Conservation (phyloP, 371 early-diverging fungal genomes). For the Saksenaea vasiformis region DNA sequence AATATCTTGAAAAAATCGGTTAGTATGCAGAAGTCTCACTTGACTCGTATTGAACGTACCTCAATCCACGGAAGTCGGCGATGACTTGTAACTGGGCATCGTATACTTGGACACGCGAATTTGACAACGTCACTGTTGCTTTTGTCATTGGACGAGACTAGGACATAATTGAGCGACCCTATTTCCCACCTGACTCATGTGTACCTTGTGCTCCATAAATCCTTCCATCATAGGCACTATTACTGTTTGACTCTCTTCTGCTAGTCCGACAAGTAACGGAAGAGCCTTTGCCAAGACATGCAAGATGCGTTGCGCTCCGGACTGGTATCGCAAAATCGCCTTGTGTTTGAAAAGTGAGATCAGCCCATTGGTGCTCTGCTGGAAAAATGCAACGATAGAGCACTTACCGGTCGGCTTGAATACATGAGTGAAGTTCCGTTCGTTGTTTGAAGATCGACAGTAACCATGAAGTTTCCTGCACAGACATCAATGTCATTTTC, state of each 20-base stretch:
- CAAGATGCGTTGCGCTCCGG: conserved; percentile 63
- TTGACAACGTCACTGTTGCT: conserved; percentile 69
- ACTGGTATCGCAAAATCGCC: conserved; percentile 75
- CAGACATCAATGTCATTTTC: background rate
- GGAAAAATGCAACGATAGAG: background rate
- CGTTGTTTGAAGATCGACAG: conserved; percentile 59
- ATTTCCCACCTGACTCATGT: background rate
- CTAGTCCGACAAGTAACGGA: conserved; percentile 67
- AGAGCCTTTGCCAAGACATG: conserved; percentile 65
- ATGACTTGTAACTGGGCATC: conserved; percentile 65
- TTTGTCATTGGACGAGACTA: conserved; percentile 61
- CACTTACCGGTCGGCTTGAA: conserved; percentile 72
- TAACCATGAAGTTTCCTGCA: conserved; percentile 83
- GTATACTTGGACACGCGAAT: conserved; percentile 73
- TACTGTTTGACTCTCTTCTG: conserved; percentile 71
- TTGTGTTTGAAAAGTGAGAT: background rate
- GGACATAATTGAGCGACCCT: background rate
- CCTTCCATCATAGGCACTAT: conserved; percentile 70
- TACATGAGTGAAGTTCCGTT: conserved; percentile 50
- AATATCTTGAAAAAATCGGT: conserved; percentile 43
- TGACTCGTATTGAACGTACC: conserved; percentile 17
- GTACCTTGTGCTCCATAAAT: conserved; percentile 63
- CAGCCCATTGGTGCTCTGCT: background rate
- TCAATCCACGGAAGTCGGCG: conserved; percentile 85
- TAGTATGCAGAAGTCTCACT: background rate